These are phyloP conservation scores for Mimosa bimucronata DNA, from an alignment of 306 rosid genomes.

Conservation along the genomic window DNA sequence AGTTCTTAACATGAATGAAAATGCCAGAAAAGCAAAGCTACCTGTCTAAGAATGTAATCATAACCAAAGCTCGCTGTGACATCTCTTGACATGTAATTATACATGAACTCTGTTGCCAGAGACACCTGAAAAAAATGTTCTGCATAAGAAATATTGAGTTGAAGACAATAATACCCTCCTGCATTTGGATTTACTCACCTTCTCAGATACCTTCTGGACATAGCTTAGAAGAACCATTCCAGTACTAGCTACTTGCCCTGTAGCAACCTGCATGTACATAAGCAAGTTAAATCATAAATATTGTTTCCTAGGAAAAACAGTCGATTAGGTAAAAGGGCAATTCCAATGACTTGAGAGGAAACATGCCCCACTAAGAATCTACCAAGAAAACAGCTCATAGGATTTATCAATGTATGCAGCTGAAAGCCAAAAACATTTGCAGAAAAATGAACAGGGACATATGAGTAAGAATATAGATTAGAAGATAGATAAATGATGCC, in stretches of 20 bases:
- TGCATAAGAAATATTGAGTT: slow-evolving; percentile 1
- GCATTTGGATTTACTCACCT: slow-evolving; percentile 58
- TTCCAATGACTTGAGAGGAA: background rate
- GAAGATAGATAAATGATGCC: background rate
- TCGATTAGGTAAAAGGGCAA: background rate
- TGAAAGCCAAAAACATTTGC: slow-evolving; percentile 1
- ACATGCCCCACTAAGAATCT: background rate
- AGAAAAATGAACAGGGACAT: background rate
- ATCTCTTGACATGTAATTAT: slow-evolving; percentile 90
- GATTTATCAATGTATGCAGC: background rate
- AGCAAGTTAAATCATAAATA: slow-evolving; percentile 12
- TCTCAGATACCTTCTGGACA: slow-evolving; percentile 95
- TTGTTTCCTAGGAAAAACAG: background rate
- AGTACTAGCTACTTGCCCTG: slow-evolving; percentile 95
- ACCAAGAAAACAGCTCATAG: background rate
- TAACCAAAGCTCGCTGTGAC: slow-evolving; percentile 89
- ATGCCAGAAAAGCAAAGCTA: slow-evolving; percentile 33
- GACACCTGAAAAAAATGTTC: slow-evolving; percentile 66
- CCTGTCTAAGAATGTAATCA: slow-evolving; percentile 98
- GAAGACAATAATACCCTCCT: slow-evolving; percentile 22
- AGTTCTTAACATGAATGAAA: slow-evolving; percentile 19
- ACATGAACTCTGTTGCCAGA: slow-evolving; percentile 87
- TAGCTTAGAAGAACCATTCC: slow-evolving; percentile 93
- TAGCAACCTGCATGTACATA: slow-evolving; percentile 71
- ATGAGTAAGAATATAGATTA: background rate